Base-by-base conservation (phyloP, 1,284 basidiomycete species). In the Ustilago bromivora region DNA sequence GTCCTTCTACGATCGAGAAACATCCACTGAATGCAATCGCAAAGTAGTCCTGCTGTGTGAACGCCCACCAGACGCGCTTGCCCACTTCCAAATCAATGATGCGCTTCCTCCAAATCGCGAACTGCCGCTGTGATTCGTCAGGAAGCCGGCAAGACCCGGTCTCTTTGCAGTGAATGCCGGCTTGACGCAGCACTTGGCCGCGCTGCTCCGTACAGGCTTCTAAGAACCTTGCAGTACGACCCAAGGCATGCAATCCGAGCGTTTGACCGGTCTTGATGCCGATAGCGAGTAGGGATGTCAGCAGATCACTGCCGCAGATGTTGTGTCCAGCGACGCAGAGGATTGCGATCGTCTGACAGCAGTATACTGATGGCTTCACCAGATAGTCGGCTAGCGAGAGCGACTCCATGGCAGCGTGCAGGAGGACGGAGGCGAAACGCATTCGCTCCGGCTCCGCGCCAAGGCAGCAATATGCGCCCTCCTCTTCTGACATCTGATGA, bases 61-160 rank as follows among this genome's bases (percentile, higher is more conserved):
- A 73, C 5, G 77, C 74, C 77, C 77, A 79, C 77, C 77, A 79
- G 4, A 79, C 77, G 7, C 77, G 66, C 53, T 79, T 79, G 52
- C 77, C 77, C 10, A 79, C 71, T 51, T 79, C 77, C 46, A 79
- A 68, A 61, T 71, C 69, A 41, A 79, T 66, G 57, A 79, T 76
- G 53, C 71, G 74, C 53, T 70, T 72, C 52, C 57, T 68, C 68
- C 75, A 71, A 10, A 73, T 68, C 10, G 71, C 71, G 47, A 76
- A 76, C 15, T 76, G 74, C 40, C 69, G 40, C 3, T 54, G 51
- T 13, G 69, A 72, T 49, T 76, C 74, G 47, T 72, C 70, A 4
- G 70, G 70, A 19, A 76, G 69, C 23, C 66, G 57, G 23, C 61
- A 76, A 9, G 66, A 69, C 1, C 68, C 67, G 9, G 57, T 9